phyloP scores from a whole-genome alignment of 169 alveolate species.

The Plasmodium yoelii region DNA sequence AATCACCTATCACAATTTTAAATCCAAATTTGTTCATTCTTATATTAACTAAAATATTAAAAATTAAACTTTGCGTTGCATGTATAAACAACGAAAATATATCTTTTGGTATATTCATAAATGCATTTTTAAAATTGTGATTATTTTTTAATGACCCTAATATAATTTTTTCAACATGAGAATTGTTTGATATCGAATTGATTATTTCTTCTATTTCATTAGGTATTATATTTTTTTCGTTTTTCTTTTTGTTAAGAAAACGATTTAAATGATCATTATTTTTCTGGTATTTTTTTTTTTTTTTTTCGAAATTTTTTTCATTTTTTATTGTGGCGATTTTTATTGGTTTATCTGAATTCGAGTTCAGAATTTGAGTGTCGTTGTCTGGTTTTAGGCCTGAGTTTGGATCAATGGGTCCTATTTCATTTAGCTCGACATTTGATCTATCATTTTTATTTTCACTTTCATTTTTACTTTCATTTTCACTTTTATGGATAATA shows the following conservation, averaged over 20 bases:
- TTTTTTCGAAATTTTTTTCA: conserved; percentile 8
- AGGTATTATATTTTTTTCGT: conserved; percentile 7
- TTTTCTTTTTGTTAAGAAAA: conserved; percentile 7
- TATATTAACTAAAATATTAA: conserved; percentile 89
- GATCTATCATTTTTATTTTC: background rate
- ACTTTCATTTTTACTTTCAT: too few species aligned
- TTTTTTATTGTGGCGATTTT: background rate
- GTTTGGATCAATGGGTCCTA: too few species aligned
- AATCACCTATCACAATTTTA: conserved; percentile 84
- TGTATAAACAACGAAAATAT: conserved; percentile 92
- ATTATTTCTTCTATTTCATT: conserved; percentile 28
- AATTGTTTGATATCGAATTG: conserved; percentile 44
- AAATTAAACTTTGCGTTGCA: conserved; percentile 94
- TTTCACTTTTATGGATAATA: background rate
- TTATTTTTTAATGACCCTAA: conserved; percentile 77
- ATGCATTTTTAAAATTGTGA: conserved; percentile 85
- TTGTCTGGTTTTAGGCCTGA: background rate
- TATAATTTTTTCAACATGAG: conserved; percentile 80
- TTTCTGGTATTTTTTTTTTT: conserved; percentile 9
- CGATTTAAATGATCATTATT: conserved; percentile 13
- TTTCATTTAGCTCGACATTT: too few species aligned
- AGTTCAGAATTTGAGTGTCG: background rate
- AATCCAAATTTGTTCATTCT: conserved; percentile 91
- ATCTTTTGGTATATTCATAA: conserved; percentile 86
- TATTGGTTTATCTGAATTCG: background rate